Evolutionary conservation across 2,329 filamentous ascomycete genomes (phyloP).

Genomic region (Phialocephala subalpina): DNA sequence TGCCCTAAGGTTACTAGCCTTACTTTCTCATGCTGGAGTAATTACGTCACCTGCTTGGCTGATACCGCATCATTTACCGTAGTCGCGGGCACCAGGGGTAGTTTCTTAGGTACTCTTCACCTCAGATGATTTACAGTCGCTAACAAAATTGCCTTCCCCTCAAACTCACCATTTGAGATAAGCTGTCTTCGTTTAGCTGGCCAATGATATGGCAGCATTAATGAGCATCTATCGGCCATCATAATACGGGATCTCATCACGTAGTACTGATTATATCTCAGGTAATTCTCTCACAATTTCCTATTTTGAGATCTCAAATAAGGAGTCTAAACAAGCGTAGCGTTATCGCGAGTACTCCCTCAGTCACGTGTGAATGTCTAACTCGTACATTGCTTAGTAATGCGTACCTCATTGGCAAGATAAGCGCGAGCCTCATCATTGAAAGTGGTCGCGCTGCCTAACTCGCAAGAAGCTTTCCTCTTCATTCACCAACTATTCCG

Average conservation of each 20-base stretch:
- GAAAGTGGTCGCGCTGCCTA: background rate
- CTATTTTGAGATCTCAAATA: background rate
- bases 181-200: slow-evolving; percentile 1
- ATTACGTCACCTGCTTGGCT: too few relatives aligned
- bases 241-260: background rate
- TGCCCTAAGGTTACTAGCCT: too few relatives aligned
- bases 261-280: background rate
- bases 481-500: background rate
- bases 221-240: background rate
- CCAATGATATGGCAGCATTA: background rate
- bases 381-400: slow-evolving; percentile 13
- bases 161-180: too few relatives aligned
- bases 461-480: slow-evolving; percentile 7
- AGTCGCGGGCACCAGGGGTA: too few relatives aligned
- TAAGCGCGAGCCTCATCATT: slow-evolving; percentile 10
- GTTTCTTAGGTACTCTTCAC: too few relatives aligned
- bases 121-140: too few relatives aligned
- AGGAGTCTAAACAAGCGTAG: background rate
- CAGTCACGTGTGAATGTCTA: background rate
- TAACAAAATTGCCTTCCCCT: too few relatives aligned
- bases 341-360: background rate
- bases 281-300: background rate
- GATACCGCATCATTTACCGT: too few relatives aligned
- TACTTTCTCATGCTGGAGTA: too few relatives aligned
- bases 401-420: background rate